Base-by-base conservation (phyloP, 108 stramenopile genomes). In the Cyclotella atomus region DNA sequence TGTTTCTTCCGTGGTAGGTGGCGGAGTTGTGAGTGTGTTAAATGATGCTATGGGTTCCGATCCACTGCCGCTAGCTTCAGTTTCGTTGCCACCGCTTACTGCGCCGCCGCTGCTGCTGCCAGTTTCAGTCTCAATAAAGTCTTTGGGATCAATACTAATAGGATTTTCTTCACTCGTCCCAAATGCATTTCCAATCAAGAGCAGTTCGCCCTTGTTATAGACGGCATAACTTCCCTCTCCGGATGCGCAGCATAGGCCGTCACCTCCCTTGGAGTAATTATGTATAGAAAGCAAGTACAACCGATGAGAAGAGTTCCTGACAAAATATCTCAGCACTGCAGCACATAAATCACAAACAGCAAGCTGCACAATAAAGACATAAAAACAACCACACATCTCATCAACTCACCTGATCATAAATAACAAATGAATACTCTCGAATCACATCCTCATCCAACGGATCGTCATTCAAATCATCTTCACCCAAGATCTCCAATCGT, bases 231-330 rank as follows among this genome's bases (percentile, higher is more conserved):
- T 17, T 35, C 75, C 75, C 8, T 61, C 27, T 3, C 75, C 75
- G 20, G 55, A 16, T 16, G 35, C 30, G 66, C 75, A 76, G 66
- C 75, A 76, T 0, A 76, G 66, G 0, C 75, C 75, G 30, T 76
- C 64, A 35, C 75, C 75, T 38, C 66, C 73, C 73, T 25, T 46
- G n/a, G n/a, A n/a, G n/a, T n/a, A 30, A 19, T 36, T 8, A 62
- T 41, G 19, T 7, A 7, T 19, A 19, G 52, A 53, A 53, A 14
- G 15, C 20, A 53, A 20, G 20, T 53, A n/a, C 52, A 53, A 53
- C 43, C 15, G 19, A 8, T n/a, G 20, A 12, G 8, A n/a, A 1
- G 3, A 41, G 7, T 41, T 45, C 19, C 45, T n/a, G 45, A 19
- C 16, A 2, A 6, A n/a, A n/a, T n/a, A n/a, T n/a, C n/a, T n/a